These are phyloP conservation scores for Cercospora nicotianae DNA, from an alignment of 2,329 filamentous ascomycete genomes.

Conservation along the genomic window DNA sequence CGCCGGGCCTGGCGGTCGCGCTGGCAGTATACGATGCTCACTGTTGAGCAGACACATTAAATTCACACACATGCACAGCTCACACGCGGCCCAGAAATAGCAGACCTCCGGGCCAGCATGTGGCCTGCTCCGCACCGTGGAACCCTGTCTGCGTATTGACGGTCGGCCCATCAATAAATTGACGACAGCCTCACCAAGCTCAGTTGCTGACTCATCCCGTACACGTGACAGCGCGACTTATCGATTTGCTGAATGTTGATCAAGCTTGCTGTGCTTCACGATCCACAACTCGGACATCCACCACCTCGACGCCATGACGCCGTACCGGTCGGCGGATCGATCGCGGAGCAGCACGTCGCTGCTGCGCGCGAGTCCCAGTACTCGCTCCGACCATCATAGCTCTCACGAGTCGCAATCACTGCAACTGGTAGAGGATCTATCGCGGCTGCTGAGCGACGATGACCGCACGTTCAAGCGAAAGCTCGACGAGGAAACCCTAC, in stretches of 20 bases:
- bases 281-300: neutral
- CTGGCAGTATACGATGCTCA: neutral
- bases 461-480: slow-evolving; percentile 23
- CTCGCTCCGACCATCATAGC: slow-evolving; percentile 12
- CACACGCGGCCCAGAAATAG: neutral
- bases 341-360: slow-evolving; percentile 21
- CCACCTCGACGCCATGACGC: slow-evolving; percentile 18
- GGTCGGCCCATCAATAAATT: neutral
- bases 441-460: slow-evolving; percentile 21
- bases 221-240: neutral
- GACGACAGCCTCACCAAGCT: neutral
- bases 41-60: neutral
- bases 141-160: neutral
- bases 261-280: neutral
- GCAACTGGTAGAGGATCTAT: slow-evolving; percentile 21
- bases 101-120: neutral
- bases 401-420: slow-evolving; percentile 4
- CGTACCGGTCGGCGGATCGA: slow-evolving; percentile 17
- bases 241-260: neutral
- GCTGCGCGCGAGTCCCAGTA: slow-evolving; percentile 13
- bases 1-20: neutral
- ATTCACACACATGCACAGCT: neutral
- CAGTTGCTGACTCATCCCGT: neutral
- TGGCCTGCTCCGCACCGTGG: neutral
- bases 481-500: slow-evolving; percentile 21